Evolutionary conservation across 208 protist species (phyloP).

Genomic region (Vickermania ingenoplastis): DNA sequence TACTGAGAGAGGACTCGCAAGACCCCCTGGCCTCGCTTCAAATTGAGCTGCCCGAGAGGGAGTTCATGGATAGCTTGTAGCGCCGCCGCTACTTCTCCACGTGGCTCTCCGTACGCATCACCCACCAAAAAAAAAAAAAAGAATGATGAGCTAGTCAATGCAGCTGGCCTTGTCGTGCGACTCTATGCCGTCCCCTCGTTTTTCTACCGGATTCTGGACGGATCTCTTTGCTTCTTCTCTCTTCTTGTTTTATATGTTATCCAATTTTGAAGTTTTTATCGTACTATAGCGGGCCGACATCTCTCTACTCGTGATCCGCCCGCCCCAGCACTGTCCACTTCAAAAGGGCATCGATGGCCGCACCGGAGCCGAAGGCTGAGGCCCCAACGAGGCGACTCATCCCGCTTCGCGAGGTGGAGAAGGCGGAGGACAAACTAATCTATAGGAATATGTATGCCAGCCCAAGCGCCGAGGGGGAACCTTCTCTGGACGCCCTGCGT

Average conservation of each 20-base stretch:
- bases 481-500: background rate
- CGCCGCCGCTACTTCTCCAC: too few species aligned
- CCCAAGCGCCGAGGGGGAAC: background rate
- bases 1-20: constrained; percentile 13
- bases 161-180: background rate
- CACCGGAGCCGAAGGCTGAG: too few species aligned
- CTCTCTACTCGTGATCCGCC: too few species aligned
- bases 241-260: constrained; percentile 6
- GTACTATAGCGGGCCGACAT: too few species aligned
- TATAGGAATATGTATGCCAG: background rate
- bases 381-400: too few species aligned
- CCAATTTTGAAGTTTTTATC: too few species aligned
- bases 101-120: background rate
- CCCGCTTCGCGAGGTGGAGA: background rate
- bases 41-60: constrained; percentile 74
- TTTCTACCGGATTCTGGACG: background rate
- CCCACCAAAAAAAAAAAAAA: background rate
- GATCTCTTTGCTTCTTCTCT: constrained; percentile 3
- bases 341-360: too few species aligned
- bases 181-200: background rate
- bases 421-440: background rate
- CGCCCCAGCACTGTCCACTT: too few species aligned
- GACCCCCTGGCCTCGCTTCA: constrained; percentile 52
- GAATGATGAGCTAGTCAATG: background rate
- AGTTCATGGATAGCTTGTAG: constrained; percentile 38